Evolutionary conservation across 2,329 filamentous ascomycete species (phyloP), one percentile per base, ranked within the genome.

Genomic region (Daldinia eschscholtzii): DNA sequence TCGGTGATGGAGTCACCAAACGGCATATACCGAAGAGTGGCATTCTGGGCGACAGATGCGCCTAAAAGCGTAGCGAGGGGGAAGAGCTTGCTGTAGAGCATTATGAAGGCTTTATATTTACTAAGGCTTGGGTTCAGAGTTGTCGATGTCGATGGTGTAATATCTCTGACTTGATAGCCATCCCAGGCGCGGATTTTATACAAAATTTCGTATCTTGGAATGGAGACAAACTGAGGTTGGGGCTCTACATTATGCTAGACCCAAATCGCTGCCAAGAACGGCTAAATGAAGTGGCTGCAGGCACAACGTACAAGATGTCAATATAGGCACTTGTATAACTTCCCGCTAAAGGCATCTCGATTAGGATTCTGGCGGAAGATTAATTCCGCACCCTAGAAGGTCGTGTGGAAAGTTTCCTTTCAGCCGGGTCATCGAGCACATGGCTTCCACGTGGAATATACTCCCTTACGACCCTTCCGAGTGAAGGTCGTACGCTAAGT

Each of bases 1-100:
- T 83, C 80, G 1, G 80, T 83, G 71, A 83, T 83, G 53, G 78
- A 80, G 75, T 83, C 81, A 48, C 81, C 82, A 52, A 83, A 82
- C 9, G 81, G 81, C 81, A 83, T 82, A 50, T 76, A 79, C 10
- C 75, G 72, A 18, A 79, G 71, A 18, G 64, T 76, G 10, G 71
- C 62, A 50, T 74, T 75, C 62, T 78, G 77, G 3, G 74, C 76
- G 53, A 56, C 61, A 20, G 65, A 72, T 1, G 48, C 72, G 18
- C 61, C 59, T 15, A 71, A 65, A 39, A 70, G 61, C 15, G 65
- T 61, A 6, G 69, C 72, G 5, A 76, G 44, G 7, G 73, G 63
- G 39, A 76, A 28, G 10, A 75, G n/a, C 26, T 73, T 77, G 41
- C 55, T 46, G 65, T 68, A 69, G 58, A 76, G 60, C 76, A 77